Evolutionary conservation across 192 early-diverging fungal species (phyloP).

Genomic region (Gigaspora rosea): DNA sequence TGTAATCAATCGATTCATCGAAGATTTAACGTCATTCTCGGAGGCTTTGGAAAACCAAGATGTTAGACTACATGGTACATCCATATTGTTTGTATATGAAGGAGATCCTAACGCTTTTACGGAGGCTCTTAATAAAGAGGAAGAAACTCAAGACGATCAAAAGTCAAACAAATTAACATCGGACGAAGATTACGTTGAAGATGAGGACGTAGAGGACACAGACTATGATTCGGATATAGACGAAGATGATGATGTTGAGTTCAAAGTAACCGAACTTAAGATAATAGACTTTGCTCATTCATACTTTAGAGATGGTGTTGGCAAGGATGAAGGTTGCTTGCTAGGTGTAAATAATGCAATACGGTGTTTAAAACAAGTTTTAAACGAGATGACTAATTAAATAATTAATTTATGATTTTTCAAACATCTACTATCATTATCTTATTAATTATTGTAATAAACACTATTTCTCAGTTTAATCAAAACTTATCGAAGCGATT

Average conservation of each 20-base stretch:
- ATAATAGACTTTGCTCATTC: constrained; percentile 94
- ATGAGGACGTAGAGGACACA: constrained; percentile 2
- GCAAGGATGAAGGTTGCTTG: constrained; percentile 69
- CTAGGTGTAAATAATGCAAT: constrained; percentile 65
- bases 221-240: constrained; percentile 41
- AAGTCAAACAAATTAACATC: constrained; percentile 23
- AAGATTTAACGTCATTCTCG: constrained; percentile 58
- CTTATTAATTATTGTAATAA: no score
- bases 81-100: constrained; percentile 83
- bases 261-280: constrained; percentile 63
- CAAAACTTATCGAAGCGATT: no score
- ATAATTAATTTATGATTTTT: no score
- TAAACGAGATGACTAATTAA: constrained; percentile 31
- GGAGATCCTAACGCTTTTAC: constrained; percentile 56
- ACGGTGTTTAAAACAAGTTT: constrained; percentile 51
- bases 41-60: constrained; percentile 54
- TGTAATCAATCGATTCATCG: constrained; percentile 62
- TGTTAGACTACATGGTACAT: constrained; percentile 70
- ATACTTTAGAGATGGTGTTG: constrained; percentile 59
- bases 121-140: constrained; percentile 47
- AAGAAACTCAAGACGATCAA: constrained; percentile 5
- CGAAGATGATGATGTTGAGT: constrained; percentile 37
- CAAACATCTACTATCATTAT: no score
- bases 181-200: constrained; percentile 31
- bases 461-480: no score